Evolutionary conservation across 495 filamentous ascomycete genomes (phyloP), one percentile per base, ranked within the genome.

Genomic region (Lepraria neglecta): DNA sequence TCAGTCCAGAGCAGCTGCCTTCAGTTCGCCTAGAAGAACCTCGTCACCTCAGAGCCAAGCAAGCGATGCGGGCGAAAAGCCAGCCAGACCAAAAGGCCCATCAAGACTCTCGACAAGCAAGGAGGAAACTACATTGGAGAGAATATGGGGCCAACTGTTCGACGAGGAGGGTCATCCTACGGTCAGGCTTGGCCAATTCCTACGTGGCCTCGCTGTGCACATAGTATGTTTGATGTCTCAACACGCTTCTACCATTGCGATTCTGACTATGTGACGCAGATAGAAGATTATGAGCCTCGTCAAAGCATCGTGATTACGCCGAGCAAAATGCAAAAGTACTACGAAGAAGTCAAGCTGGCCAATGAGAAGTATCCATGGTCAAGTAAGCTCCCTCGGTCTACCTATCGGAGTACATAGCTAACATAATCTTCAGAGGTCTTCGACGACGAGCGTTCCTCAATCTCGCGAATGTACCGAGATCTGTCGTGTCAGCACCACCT

Each of bases 401-500:
- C 12, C 6, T 3, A 3, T 40, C 38, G 15, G 19, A 47, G 10
- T 10, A 48, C 14, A 43, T 59, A n/a, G 10, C 24, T 44, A 60
- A 43, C 11, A 42, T 24, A 1, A 28, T 45, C 33, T 19, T 11
- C 60, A 82, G 78, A 76, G 60, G 78, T 82, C 3, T 82, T 82
- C 40, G 77, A 80, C 60, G 80, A 81, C 62, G 74, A 70, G 57
- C 80, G 71, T 59, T 81, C 71, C 40, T 84, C 76, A 30, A 79
- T 92, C 21, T 88, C 85, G 3, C 82, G 82, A 35, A 75, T 96
- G 57, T 96, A 90, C 70, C 80, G 84, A 51, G 87, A 88, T 43
- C 77, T 96, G 14, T 80, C 80, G 24, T 91, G 87, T 65, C 80
- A 92, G 65, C 90, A 95, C 68, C 88, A 92, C 72, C 80, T 95